phyloP scores from a whole-genome alignment of 345 rosid species.

The Dimocarpus longan region DNA sequence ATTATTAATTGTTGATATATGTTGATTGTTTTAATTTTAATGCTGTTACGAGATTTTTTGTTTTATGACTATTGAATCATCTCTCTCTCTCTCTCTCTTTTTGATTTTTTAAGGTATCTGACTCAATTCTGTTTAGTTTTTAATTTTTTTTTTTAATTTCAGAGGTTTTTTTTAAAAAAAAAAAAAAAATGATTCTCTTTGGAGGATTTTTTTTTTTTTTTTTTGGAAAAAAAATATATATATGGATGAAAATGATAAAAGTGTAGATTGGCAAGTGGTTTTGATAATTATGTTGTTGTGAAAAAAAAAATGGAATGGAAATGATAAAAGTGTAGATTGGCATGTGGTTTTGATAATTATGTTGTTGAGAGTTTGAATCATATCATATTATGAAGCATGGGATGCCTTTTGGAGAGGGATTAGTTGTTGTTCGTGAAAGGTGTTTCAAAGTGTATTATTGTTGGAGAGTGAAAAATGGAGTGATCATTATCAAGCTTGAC shows the following conservation, averaged over 20 bases:
- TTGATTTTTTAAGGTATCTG: not conserved
- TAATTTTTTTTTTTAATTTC: not conserved
- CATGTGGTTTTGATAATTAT: conserved; percentile 4
- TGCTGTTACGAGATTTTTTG: not conserved
- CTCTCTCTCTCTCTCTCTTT: not conserved
- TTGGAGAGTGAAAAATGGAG: not conserved
- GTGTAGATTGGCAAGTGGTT: not conserved
- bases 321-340: not conserved
- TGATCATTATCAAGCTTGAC: not conserved
- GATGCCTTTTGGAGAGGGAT: not conserved
- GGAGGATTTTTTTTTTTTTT: no score
- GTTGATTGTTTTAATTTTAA: not conserved
- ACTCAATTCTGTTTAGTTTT: not conserved
- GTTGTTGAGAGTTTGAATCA: not conserved
- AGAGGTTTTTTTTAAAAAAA: no score
- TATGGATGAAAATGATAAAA: not conserved
- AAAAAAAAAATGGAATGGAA: not conserved
- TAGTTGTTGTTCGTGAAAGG: not conserved
- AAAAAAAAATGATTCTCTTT: no score
- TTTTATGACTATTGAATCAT: not conserved
- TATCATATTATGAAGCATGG: not conserved
- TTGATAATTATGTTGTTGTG: not conserved
- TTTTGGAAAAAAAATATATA: no score
- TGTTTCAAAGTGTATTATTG: not conserved
- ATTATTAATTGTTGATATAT: no score